A percentile compares a stretch with the other conserved stretches of the same genome.
Evolutionary conservation across 2,329 filamentous ascomycete genomes (phyloP).

Genomic region (Chaetomiaceae sp.): DNA sequence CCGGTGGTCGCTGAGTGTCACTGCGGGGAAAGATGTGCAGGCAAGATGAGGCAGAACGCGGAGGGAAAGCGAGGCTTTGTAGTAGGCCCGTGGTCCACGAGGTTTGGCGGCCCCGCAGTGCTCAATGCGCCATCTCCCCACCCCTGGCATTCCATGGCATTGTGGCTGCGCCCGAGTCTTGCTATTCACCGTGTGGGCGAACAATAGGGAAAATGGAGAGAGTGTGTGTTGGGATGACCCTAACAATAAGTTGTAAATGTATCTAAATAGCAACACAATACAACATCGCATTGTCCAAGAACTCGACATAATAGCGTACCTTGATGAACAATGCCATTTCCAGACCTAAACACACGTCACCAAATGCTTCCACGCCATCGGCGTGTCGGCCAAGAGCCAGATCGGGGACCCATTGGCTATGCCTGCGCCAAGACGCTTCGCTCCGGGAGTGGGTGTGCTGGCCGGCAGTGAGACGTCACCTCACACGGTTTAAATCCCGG

Average conservation of each 20-base stretch:
- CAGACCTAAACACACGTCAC: neutral
- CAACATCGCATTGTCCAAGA: too few species aligned
- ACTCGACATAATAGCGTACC: neutral
- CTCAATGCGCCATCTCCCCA: neutral
- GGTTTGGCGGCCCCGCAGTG: constrained; percentile 1
- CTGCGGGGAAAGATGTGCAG: neutral
- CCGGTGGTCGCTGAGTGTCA: neutral
- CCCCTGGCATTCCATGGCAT: neutral
- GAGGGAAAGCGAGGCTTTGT: constrained; percentile 3
- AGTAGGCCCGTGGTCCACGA: too few species aligned
- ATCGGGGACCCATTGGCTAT: neutral
- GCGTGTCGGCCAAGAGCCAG: neutral
- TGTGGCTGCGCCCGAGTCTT: neutral
- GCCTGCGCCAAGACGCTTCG: constrained; percentile 6
- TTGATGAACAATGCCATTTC: neutral
- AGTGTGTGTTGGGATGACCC: too few species aligned
- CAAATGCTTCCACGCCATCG: neutral
- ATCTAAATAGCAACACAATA: too few species aligned
- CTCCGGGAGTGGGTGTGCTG: constrained; percentile 4
- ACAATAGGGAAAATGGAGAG: neutral
- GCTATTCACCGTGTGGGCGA: neutral
- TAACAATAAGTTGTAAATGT: too few species aligned
- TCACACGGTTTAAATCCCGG: neutral
- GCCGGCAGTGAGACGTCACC: constrained; percentile 6
- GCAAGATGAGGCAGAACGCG: neutral